Base-by-base conservation (phyloP, 345 rosid species). In the Gossypium stocksii region DNA sequence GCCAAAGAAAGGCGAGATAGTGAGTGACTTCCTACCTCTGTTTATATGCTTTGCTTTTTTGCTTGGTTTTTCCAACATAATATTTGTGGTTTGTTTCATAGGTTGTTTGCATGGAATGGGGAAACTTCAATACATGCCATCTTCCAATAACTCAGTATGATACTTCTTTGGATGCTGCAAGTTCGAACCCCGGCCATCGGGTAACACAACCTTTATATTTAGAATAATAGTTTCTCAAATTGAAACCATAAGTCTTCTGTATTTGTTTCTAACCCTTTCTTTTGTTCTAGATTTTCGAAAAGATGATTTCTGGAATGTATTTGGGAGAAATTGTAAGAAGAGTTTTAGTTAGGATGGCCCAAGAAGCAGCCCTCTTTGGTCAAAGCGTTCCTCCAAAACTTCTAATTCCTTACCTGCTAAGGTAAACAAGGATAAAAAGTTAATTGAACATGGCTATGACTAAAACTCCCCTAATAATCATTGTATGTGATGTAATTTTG, bases 311-410 rank as follows among this genome's bases (percentile, higher is more conserved):
- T 4, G 94, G 84, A 63, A 85, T 83, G 79, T 87, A 87, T 79
- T 76, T 91, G 80, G 94, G 97, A 77, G 94, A 91, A 81, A 82
- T 87, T 74, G 91, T 86, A 77, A 86, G 97, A 83, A 87, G 90
- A 79, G 91, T 91, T 8, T 76, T 89, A 34, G 79, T 86, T 44
- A 85, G 68, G 77, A 84, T 91, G 91, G 89, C 91, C 22, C 58
- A 76, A 53, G 90, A 91, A 70, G 74, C 91, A 64, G 80, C 80
- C 19, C 77, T 91, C 7, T 64, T 60, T 27, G 65, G 65, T 14
- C 19, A 14, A 60, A 60, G 4, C 14, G 44, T 60, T 4, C 65
- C 65, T 60, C 43, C 43, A 80, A 86, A 85, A 72, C 89, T 91
- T 51, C 61, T 16, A 16, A 51, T 65, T 75, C 94, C 71, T 7